Evolutionary conservation across 805 yeast genomes (phyloP), one percentile per base, ranked within the genome.

Genomic region (Spathaspora girioi): DNA sequence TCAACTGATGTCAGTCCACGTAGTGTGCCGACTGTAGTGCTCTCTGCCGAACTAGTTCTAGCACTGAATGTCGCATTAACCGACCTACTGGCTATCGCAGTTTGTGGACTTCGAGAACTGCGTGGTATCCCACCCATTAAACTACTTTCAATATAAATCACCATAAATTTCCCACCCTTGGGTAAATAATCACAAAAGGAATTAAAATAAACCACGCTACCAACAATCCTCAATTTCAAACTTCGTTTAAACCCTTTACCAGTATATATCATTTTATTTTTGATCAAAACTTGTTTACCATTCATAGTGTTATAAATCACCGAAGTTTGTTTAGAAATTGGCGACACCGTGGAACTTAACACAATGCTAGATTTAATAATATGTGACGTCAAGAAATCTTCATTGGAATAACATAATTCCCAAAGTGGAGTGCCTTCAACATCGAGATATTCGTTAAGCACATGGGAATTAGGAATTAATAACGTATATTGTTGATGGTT

Each of bases 381-480:
- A 62, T 87, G 93, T 1, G 87, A 79, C 45, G 76, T 76, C 8
- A 86, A 69, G 62, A 86, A 87, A 23, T 83, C 87, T 32, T 79
- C 80, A 40, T 72, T 75, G 47, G 55, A 54, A 52, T 78, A 78
- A 62, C 89, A 84, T 12, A 82, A 64, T 2, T 84, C 88, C 2
- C 60, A 63, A 49, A 82, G 73, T 3, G 63, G 49, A 19, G 47
- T 52, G 19, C 57, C 55, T 3, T 64, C 52, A 6, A 60, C 50
- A 52, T 73, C 76, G 40, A 58, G 59, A 45, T 58, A 56, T 19
- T 67, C 63, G 38, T 66, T 64, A 12, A 87, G 68, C 2, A 77
- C 65, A 26, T 66, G 61, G 0, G 86, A 68, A 5, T 82, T 80
- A 0, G 96, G 96, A 1, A 86, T 82, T n/a, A 88, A 62, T 12